phyloP scores from a whole-genome alignment of 1,284 basidiomycete genomes.

The Schizopora paradoxa region DNA sequence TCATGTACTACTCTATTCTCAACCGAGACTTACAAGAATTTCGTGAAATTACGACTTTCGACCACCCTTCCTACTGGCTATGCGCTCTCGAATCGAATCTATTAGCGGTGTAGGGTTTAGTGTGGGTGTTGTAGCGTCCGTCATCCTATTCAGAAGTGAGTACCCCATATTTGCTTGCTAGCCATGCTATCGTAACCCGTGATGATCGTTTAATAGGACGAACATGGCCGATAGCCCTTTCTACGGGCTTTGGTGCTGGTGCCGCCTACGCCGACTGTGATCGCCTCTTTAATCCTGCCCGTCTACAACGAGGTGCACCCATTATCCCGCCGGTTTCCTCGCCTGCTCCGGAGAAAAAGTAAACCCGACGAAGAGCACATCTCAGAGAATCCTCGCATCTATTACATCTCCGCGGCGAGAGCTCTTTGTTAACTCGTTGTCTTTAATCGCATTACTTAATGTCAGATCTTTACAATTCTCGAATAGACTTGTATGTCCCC shows the following conservation, averaged over 20 bases:
- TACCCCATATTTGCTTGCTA: constrained; percentile 24
- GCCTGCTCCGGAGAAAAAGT: too few relatives aligned
- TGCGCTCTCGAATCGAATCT: too few relatives aligned
- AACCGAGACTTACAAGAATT: constrained; percentile 16
- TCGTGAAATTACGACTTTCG: constrained; percentile 23
- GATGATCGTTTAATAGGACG: constrained; percentile 59
- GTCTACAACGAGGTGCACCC: too few relatives aligned
- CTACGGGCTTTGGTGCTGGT: constrained; percentile 87
- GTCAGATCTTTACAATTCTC: too few relatives aligned
- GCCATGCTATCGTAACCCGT: constrained; percentile 4
- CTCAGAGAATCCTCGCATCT: too few relatives aligned
- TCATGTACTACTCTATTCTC: not conserved
- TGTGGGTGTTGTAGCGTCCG: constrained; percentile 89
- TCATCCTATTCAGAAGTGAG: constrained; percentile 93
- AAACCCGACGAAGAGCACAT: too few relatives aligned
- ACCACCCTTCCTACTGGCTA: constrained; percentile 23
- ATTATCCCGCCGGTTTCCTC: too few relatives aligned
- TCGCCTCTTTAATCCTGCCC: constrained; percentile 91
- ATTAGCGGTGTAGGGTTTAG: constrained; percentile 94
- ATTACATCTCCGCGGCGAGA: too few relatives aligned
- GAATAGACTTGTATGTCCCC: too few relatives aligned
- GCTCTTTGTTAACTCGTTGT: too few relatives aligned
- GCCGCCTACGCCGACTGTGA: constrained; percentile 95
- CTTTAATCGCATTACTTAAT: too few relatives aligned
- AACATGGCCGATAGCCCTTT: constrained; percentile 92